Evolutionary conservation across 176 grass and related monocot species (phyloP).

Genomic region (Oryza longistaminata): DNA sequence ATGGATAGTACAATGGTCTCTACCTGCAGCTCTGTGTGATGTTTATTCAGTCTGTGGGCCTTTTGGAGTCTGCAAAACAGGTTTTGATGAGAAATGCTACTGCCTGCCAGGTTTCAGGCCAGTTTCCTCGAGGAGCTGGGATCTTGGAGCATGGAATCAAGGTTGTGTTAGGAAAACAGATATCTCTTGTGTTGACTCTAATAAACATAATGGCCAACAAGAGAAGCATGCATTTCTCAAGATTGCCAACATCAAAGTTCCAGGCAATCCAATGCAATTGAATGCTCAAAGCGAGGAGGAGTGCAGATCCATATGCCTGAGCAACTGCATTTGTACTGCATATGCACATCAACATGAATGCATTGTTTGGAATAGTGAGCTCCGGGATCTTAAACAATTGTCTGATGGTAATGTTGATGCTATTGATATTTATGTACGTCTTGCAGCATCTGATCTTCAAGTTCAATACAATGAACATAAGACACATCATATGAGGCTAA

Average conservation of each 20-base stretch:
- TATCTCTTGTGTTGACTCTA: not conserved
- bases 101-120: slow-evolving; percentile 39
- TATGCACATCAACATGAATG: slow-evolving; percentile 24
- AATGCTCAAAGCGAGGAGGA: not conserved
- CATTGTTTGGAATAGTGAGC: slow-evolving; percentile 35
- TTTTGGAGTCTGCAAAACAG: slow-evolving; percentile 42
- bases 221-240: slow-evolving; percentile 9
- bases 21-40: slow-evolving; percentile 32
- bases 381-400: slow-evolving; percentile 17
- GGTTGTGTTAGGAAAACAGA: slow-evolving; percentile 17
- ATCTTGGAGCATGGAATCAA: slow-evolving; percentile 14
- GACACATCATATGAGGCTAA: not conserved
- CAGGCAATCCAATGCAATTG: not conserved
- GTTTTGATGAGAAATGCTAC: slow-evolving; percentile 16
- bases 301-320: slow-evolving; percentile 39
- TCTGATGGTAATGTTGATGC: slow-evolving; percentile 23
- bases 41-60: slow-evolving; percentile 38
- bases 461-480: not conserved
- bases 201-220: not conserved
- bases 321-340: slow-evolving; percentile 40
- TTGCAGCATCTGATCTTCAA: slow-evolving; percentile 30
- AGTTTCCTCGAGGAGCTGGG: slow-evolving; percentile 10
- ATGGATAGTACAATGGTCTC: slow-evolving; percentile 31
- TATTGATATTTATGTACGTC: slow-evolving; percentile 26
- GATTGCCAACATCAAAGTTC: slow-evolving; percentile 25